Base-by-base conservation (phyloP, 1,284 basidiomycete species). In the Sporisorium reilianum region DNA sequence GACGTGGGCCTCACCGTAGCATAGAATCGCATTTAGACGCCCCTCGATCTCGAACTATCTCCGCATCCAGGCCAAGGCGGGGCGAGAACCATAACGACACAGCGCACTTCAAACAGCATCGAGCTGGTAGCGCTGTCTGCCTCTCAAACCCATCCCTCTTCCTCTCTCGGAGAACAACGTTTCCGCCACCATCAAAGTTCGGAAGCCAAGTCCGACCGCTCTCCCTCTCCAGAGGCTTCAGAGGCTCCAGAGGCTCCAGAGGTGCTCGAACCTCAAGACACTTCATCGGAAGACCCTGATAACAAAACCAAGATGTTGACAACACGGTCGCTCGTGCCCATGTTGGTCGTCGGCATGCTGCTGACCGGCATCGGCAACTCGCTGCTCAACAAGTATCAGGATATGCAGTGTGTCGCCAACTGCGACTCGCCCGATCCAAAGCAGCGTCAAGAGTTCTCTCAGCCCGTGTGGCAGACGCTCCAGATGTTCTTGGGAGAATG, bases 271-370 rank as follows among this genome's bases (percentile, higher is more conserved):
- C n/a, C 56, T 5, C 63, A 42, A 28, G 26, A 45, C 44, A 12
- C n/a, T n/a, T n/a, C n/a, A n/a, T n/a, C n/a, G n/a, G n/a, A n/a
- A n/a, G n/a, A 20, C 40, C 16, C 40, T 9, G 14, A n/a, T n/a
- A n/a, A n/a, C n/a, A n/a, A n/a, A n/a, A n/a, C n/a, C 69, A 62
- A 62, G 55, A 64, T 68, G 70, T 46, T 72, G 45, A 58, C 59
- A 8, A 49, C 67, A 46, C 57, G 60, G 23, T 72, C 74, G 6
- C 58, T 67, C 41, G 62, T 87, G 8, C 84, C 85, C 30, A 78
- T 86, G 44, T 82, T 88, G 34, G 86, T 88, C 25, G 82, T 78
- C 25, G 87, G 87, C 59, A 88, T 88, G 87, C 86, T 88, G 63
- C 71, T 87, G 38, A 87, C 87, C 7, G 88, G 88, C 38, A 87